These are phyloP conservation scores for Usnea hakonensis DNA, from an alignment of 495 filamentous ascomycete species.

Conservation along the genomic window DNA sequence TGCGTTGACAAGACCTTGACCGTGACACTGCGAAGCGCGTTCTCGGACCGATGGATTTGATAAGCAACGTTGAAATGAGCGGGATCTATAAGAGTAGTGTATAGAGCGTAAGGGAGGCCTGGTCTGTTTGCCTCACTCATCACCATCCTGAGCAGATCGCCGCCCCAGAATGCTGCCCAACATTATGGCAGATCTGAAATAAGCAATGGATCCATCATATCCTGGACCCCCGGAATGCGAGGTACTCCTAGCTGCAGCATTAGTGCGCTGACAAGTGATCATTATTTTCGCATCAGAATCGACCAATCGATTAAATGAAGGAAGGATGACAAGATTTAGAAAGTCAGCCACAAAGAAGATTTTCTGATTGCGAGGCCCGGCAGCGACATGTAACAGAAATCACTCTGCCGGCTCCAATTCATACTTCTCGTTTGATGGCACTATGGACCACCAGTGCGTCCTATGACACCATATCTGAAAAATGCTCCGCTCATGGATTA, in stretches of 20 bases:
- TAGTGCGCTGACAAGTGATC: not conserved
- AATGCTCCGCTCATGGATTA: not conserved
- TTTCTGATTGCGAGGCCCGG: not conserved
- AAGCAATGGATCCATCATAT: not conserved
- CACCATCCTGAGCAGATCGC: not conserved
- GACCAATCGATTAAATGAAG: not conserved
- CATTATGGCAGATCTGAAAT: not conserved
- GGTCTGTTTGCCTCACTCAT: not conserved
- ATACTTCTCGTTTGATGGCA: not conserved
- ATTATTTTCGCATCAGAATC: not conserved
- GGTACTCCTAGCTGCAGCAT: slow-evolving; percentile 2
- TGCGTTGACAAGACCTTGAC: not conserved
- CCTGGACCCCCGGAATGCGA: not conserved
- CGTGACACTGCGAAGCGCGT: not conserved
- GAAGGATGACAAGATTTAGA: not conserved
- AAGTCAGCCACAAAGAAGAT: not conserved
- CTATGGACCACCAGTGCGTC: not conserved
- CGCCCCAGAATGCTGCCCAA: not conserved
- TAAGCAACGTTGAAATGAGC: not conserved
- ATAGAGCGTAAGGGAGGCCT: not conserved
- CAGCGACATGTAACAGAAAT: not conserved
- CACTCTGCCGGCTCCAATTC: not conserved
- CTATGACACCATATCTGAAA: not conserved
- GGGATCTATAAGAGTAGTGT: not conserved
- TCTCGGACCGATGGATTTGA: not conserved